Conservation (phyloP, 2,329 filamentous ascomycete genomes). For the Aspergillus novofumigatus region DNA sequence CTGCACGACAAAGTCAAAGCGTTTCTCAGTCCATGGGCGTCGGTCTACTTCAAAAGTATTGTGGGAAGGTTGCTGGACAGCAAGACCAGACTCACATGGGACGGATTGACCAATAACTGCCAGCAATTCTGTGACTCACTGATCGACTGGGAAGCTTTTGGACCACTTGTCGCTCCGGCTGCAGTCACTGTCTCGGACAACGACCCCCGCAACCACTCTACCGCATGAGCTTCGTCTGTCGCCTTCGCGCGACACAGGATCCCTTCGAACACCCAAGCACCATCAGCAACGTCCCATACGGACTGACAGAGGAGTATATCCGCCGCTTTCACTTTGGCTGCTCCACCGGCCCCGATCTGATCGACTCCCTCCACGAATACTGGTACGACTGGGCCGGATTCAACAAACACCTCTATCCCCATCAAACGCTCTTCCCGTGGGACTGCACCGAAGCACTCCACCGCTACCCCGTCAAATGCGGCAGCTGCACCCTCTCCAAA, state of each 20-base stretch:
- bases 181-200: background rate
- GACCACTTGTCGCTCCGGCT: conserved; percentile 20
- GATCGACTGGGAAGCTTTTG: conserved; percentile 30
- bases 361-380: conserved; percentile 44
- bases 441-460: conserved; percentile 46
- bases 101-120: conserved; percentile 32
- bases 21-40: conserved; percentile 21
- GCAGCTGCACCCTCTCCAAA: conserved; percentile 41
- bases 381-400: conserved; percentile 47
- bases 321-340: conserved; percentile 36
- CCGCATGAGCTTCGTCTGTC: conserved; percentile 40
- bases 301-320: conserved; percentile 44
- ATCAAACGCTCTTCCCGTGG: conserved; percentile 45
- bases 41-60: conserved; percentile 31
- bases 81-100: conserved; percentile 28
- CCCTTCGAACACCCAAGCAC: conserved; percentile 17
- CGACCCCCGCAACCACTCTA: conserved; percentile 24
- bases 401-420: conserved; percentile 33
- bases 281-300: conserved; percentile 38
- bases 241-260: conserved; percentile 17
- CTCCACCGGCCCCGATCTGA: conserved; percentile 40
- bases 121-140: conserved; percentile 37
- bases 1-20: conserved; percentile 14
- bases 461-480: conserved; percentile 35
- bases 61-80: conserved; percentile 24